phyloP scores from a whole-genome alignment of 2,329 filamentous ascomycete genomes.

The Lachnellula hyalina region DNA sequence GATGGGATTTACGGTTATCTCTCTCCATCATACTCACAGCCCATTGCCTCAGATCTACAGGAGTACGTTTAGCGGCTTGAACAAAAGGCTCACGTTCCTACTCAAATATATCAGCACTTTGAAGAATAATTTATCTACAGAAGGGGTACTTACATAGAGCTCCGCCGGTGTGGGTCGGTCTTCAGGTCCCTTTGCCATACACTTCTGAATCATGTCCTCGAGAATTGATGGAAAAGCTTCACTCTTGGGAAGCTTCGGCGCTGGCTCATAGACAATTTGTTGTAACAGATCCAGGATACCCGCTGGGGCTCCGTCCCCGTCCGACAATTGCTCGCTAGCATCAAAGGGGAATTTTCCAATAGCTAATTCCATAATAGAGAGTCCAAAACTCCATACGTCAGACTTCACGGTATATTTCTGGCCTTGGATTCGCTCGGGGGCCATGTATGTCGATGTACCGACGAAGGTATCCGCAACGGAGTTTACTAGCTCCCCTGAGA shows the following conservation, averaged over 20 bases:
- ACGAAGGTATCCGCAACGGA: conserved; percentile 98
- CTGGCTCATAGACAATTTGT: conserved; percentile 94
- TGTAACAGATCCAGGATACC: conserved; percentile 94
- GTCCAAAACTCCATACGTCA: conserved; percentile 96
- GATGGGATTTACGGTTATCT: conserved; percentile 91
- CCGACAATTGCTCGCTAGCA: conserved; percentile 62
- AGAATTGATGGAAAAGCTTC: conserved; percentile 94
- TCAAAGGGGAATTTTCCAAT: conserved; percentile 97
- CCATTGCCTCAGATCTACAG: conserved; percentile 91
- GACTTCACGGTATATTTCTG: conserved; percentile 97
- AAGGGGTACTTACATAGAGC: conserved; percentile 64
- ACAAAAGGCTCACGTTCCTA: conserved; percentile 92
- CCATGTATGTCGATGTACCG: conserved; percentile 98
- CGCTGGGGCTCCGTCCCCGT: conserved; percentile 77
- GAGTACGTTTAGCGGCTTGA: conserved; percentile 92
- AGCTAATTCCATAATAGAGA: conserved; percentile 93
- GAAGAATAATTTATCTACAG: conserved; percentile 9
- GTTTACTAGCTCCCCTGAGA: conserved; percentile 97
- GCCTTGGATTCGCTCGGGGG: conserved; percentile 93
- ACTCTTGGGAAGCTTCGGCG: conserved; percentile 89
- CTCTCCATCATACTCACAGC: conserved; percentile 89
- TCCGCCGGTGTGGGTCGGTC: conserved; percentile 88
- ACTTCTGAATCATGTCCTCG: conserved; percentile 96
- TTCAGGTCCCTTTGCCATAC: conserved; percentile 82
- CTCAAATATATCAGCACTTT: conserved; percentile 8